Evolutionary conservation across 2,329 filamentous ascomycete genomes (phyloP).

Genomic region (Arthrobotrys megalospora): DNA sequence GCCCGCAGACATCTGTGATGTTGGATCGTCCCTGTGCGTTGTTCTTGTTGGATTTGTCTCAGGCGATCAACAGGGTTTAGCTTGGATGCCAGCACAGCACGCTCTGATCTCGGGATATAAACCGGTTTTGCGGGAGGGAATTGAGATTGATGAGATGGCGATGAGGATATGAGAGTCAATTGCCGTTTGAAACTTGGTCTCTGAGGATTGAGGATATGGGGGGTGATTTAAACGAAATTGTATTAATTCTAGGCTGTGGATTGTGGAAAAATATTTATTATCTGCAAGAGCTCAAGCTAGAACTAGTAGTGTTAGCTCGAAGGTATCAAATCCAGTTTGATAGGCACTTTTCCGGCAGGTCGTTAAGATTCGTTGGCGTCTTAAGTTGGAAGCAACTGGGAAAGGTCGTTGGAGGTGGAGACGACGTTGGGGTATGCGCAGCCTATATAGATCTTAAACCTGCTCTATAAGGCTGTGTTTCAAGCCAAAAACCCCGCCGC

Average conservation of each 20-base stretch:
- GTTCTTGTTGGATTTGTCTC: slow-evolving; percentile 46
- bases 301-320: slow-evolving; percentile 9
- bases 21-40: slow-evolving; percentile 38
- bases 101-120: slow-evolving; percentile 48
- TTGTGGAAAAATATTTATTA: slow-evolving; percentile 26
- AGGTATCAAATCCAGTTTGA: slow-evolving; percentile 53
- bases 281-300: slow-evolving; percentile 43
- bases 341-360: slow-evolving; percentile 46
- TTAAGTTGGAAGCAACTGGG: slow-evolving; percentile 46
- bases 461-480: slow-evolving; percentile 59
- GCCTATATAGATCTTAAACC: slow-evolving; percentile 57
- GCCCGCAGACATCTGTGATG: slow-evolving; percentile 37
- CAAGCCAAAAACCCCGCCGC: slow-evolving; percentile 36
- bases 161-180: slow-evolving; percentile 19
- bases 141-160: slow-evolving; percentile 26
- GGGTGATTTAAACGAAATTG: slow-evolving; percentile 9
- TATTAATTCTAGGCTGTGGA: slow-evolving; percentile 6
- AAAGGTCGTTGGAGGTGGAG: slow-evolving; percentile 46
- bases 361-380: slow-evolving; percentile 36
- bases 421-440: slow-evolving; percentile 45
- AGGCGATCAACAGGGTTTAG: slow-evolving; percentile 39
- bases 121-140: slow-evolving; percentile 45
- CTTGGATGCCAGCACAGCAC: slow-evolving; percentile 39
- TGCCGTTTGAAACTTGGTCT: slow-evolving; percentile 19
- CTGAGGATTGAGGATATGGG: not conserved